phyloP scores from a whole-genome alignment of 306 rosid genomes.

The Sechiopsis laciniata region DNA sequence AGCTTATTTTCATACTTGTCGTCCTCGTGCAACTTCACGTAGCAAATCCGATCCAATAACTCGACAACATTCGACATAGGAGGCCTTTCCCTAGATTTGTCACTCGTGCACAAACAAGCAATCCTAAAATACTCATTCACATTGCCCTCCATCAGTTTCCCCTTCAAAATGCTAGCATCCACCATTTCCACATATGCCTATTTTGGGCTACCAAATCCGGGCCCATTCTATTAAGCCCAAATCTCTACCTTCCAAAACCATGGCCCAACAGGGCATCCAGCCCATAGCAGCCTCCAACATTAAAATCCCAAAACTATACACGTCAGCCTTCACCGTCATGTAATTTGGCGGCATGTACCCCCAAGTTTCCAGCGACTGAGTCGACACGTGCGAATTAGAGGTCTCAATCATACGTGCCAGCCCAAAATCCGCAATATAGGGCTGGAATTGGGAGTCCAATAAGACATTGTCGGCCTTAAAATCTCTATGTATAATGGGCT shows the following conservation, averaged over 20 bases:
- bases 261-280: slow-evolving; percentile 43
- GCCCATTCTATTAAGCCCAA: slow-evolving; percentile 70
- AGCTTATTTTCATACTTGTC: neutral
- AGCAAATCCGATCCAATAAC: slow-evolving; percentile 28
- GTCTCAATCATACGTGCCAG: slow-evolving; percentile 59
- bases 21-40: neutral
- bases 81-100: slow-evolving; percentile 47
- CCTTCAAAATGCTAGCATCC: slow-evolving; percentile 44
- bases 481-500: slow-evolving; percentile 77
- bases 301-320: slow-evolving; percentile 74
- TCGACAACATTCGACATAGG: slow-evolving; percentile 39
- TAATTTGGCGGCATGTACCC: slow-evolving; percentile 98
- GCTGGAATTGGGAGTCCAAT: slow-evolving; percentile 49
- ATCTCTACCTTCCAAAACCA: slow-evolving; percentile 23
- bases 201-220: slow-evolving; percentile 39
- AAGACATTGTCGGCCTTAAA: slow-evolving; percentile 74
- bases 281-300: slow-evolving; percentile 71
- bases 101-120: slow-evolving; percentile 51
- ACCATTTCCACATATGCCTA: slow-evolving; percentile 46
- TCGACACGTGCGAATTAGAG: slow-evolving; percentile 58
- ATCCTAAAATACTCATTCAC: slow-evolving; percentile 58
- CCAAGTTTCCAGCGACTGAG: slow-evolving; percentile 71
- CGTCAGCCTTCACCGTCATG: slow-evolving; percentile 58
- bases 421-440: slow-evolving; percentile 90
- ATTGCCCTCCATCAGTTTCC: slow-evolving; percentile 34